Conservation (phyloP, 345 rosid genomes). For the Corchorus olitorius region DNA sequence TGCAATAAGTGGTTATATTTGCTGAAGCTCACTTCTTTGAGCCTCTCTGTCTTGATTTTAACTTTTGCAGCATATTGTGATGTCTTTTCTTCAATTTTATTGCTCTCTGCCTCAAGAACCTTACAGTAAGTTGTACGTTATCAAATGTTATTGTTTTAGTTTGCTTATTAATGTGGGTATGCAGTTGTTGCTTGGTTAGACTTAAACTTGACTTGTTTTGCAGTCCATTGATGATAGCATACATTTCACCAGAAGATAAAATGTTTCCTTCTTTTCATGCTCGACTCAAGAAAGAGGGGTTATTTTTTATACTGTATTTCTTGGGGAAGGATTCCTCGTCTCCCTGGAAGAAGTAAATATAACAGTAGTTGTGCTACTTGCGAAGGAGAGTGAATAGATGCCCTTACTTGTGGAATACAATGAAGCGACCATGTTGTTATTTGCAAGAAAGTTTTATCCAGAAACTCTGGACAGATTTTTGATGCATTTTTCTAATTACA, state of each 20-base stretch:
- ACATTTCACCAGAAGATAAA: conserved; percentile 69
- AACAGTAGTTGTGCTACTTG: conserved; percentile 4
- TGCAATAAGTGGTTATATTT: background rate
- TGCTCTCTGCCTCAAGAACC: conserved; percentile 50
- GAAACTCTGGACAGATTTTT: conserved; percentile 54
- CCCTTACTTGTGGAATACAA: conserved; percentile 69
- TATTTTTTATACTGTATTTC: background rate
- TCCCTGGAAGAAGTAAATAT: background rate
- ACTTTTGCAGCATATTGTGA: background rate
- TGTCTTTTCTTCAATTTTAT: conserved; percentile 5
- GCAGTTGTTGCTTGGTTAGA: background rate
- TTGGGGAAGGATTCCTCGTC: background rate
- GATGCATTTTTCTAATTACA: conserved; percentile 57
- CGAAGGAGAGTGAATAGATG: conserved; percentile 43
- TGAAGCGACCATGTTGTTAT: conserved; percentile 66
- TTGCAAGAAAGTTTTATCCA: conserved; percentile 72
- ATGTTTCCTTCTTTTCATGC: background rate
- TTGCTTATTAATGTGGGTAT: background rate
- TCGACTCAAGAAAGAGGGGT: background rate
- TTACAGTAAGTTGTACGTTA: conserved; percentile 43
- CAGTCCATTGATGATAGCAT: conserved; percentile 58
- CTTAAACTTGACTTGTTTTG: conserved; percentile 6
- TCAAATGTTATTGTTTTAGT: background rate
- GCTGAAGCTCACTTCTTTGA: background rate
- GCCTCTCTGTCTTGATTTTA: background rate